Conservation (phyloP, 768 basidiomycete genomes). For the Dentipellis fragilis region DNA sequence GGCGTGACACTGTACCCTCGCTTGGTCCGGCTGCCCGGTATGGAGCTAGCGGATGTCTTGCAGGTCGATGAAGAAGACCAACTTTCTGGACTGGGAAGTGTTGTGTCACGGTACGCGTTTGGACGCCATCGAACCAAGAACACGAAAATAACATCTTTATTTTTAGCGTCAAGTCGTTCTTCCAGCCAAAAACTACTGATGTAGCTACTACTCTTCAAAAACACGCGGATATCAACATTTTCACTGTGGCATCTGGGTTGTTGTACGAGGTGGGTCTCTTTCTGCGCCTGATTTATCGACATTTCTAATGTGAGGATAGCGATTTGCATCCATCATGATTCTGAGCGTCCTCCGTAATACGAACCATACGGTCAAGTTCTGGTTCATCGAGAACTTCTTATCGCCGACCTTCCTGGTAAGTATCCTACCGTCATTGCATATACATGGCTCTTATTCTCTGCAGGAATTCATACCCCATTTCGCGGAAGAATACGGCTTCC, state of each 20-base stretch:
- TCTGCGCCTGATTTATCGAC: background rate
- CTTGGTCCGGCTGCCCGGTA: constrained; percentile 57
- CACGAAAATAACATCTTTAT: constrained; percentile 6
- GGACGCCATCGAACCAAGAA: background rate
- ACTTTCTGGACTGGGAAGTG: constrained; percentile 30
- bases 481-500: constrained; percentile 84
- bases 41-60: constrained; percentile 78
- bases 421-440: constrained; percentile 5
- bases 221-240: constrained; percentile 95
- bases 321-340: constrained; percentile 98
- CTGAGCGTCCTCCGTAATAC: constrained; percentile 93
- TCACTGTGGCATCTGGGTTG: constrained; percentile 94
- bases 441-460: background rate
- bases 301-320: constrained; percentile 33
- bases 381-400: constrained; percentile 99
- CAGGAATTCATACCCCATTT: constrained; percentile 94
- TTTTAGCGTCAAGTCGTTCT: constrained; percentile 19
- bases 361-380: constrained; percentile 92
- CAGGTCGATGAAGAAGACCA: constrained; percentile 27
- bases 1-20: constrained; percentile 85
- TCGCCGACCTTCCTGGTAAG: constrained; percentile 91
- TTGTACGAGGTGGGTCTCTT: constrained; percentile 75
- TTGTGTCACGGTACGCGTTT: constrained; percentile 40
- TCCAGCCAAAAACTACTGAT: constrained; percentile 10
- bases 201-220: constrained; percentile 17